Evolutionary conservation across 805 yeast genomes (phyloP).

Genomic region (Isabelozyma pseudorhagii): DNA sequence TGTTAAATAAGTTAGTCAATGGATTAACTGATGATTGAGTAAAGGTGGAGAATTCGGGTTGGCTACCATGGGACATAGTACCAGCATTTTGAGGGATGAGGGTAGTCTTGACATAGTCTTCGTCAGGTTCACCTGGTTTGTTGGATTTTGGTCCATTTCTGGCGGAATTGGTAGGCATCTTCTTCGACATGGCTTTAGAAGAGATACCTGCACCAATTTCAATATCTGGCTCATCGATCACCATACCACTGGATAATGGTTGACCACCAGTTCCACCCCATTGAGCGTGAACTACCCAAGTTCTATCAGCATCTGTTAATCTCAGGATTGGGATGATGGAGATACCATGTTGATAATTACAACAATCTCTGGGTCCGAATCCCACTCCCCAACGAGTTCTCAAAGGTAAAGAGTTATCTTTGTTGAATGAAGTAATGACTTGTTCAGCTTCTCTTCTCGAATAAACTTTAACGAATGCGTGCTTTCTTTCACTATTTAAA

Average conservation of each 20-base stretch:
- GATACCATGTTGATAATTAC: conserved; percentile 88
- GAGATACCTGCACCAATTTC: conserved; percentile 94
- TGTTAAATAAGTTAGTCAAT: conserved; percentile 45
- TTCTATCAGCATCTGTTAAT: conserved; percentile 88
- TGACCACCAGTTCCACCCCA: conserved; percentile 97
- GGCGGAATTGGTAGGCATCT: conserved; percentile 88
- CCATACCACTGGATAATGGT: conserved; percentile 73
- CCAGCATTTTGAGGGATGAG: conserved; percentile 18
- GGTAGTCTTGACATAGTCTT: conserved; percentile 35
- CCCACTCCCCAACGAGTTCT: conserved; percentile 99
- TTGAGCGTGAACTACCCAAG: conserved; percentile 86
- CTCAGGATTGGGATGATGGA: conserved; percentile 84
- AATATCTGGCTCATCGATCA: conserved; percentile 95
- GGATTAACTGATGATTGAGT: conserved; percentile 40
- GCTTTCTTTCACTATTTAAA: conserved; percentile 83
- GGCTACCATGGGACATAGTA: conserved; percentile 31
- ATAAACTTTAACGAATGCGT: conserved; percentile 93
- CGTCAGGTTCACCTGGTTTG: conserved; percentile 55
- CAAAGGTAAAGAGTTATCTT: conserved; percentile 59
- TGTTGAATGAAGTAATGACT: conserved; percentile 69
- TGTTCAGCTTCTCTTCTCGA: conserved; percentile 89
- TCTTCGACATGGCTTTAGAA: conserved; percentile 84
- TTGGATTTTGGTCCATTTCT: conserved; percentile 84
- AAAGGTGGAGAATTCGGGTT: conserved; percentile 32
- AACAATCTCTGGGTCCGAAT: conserved; percentile 97